Evolutionary conservation across 768 basidiomycete species (phyloP).

Genomic region (Russula brevipes): DNA sequence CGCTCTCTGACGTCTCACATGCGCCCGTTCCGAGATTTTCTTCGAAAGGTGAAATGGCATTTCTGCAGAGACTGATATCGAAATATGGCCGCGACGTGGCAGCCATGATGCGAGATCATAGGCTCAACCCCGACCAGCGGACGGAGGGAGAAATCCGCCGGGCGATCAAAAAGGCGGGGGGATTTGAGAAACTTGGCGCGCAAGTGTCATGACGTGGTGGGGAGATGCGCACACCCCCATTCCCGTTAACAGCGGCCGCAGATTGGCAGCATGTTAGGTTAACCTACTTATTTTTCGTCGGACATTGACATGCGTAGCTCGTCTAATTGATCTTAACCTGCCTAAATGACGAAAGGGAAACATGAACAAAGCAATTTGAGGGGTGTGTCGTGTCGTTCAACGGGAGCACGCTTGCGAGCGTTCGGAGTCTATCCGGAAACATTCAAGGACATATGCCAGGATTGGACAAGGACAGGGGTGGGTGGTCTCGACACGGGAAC

Average conservation of each 20-base stretch:
- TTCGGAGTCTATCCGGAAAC: slow-evolving; percentile 10
- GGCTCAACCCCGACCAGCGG: slow-evolving; percentile 76
- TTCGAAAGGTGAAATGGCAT: slow-evolving; percentile 63
- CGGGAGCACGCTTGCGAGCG: background rate
- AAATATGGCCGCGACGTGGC: slow-evolving; percentile 69
- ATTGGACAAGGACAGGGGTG: slow-evolving; percentile 5
- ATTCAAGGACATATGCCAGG: slow-evolving; percentile 10
- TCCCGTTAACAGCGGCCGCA: slow-evolving; percentile 11
- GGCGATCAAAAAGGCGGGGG: slow-evolving; percentile 54
- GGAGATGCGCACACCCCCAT: slow-evolving; percentile 1
- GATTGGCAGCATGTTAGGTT: slow-evolving; percentile 16
- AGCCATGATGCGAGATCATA: slow-evolving; percentile 74
- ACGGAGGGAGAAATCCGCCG: slow-evolving; percentile 72
- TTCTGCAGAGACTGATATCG: slow-evolving; percentile 58
- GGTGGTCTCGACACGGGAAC: slow-evolving; percentile 5
- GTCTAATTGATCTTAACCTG: background rate
- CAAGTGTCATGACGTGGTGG: background rate
- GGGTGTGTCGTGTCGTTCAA: slow-evolving; percentile 7
- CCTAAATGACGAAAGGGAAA: slow-evolving; percentile 14
- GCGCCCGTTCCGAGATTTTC: slow-evolving; percentile 43
- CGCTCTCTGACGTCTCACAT: slow-evolving; percentile 4
- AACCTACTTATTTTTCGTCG: slow-evolving; percentile 18
- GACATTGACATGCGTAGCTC: background rate
- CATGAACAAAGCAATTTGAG: slow-evolving; percentile 15
- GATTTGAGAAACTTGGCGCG: slow-evolving; percentile 32